Conservation (phyloP, 2,329 filamentous ascomycete species). For the Colletotrichum lini region DNA sequence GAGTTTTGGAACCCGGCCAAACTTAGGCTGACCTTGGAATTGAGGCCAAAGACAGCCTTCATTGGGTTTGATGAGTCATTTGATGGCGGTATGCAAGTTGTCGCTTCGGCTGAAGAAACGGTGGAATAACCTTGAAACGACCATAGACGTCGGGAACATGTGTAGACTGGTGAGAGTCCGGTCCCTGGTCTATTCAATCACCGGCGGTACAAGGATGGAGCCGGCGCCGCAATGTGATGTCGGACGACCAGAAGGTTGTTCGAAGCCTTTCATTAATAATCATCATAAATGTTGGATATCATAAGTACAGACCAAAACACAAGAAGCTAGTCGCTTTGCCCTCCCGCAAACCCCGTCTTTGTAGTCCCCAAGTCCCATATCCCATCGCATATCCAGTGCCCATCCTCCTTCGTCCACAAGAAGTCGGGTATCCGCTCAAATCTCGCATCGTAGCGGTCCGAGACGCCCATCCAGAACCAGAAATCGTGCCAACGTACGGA, state of each 20-base stretch:
- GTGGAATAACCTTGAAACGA: too few species aligned
- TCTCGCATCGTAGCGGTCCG: conserved; percentile 42
- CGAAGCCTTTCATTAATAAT: not conserved
- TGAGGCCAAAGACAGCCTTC: too few species aligned
- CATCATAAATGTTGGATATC: not conserved
- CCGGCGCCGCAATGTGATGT: too few species aligned
- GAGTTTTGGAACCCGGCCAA: too few species aligned
- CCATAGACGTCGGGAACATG: too few species aligned
- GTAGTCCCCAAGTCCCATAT: conserved; percentile 47
- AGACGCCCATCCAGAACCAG: conserved; percentile 44
- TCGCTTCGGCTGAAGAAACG: too few species aligned
- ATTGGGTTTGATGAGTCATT: too few species aligned
- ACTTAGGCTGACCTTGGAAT: too few species aligned
- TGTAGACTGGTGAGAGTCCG: too few species aligned
- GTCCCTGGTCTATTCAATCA: too few species aligned
- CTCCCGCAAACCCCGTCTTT: conserved; percentile 36
- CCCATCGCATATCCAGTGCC: conserved; percentile 46
- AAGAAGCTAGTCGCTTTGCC: not conserved
- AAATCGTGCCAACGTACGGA: conserved; percentile 47
- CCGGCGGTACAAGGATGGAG: not conserved
- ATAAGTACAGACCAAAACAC: not conserved
- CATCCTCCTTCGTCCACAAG: conserved; percentile 43
- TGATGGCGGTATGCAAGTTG: too few species aligned
- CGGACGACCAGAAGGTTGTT: not conserved
- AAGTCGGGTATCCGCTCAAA: conserved; percentile 46